Base-by-base conservation (phyloP, 148 eudicot genomes). In the Suaeda aralocaspica region DNA sequence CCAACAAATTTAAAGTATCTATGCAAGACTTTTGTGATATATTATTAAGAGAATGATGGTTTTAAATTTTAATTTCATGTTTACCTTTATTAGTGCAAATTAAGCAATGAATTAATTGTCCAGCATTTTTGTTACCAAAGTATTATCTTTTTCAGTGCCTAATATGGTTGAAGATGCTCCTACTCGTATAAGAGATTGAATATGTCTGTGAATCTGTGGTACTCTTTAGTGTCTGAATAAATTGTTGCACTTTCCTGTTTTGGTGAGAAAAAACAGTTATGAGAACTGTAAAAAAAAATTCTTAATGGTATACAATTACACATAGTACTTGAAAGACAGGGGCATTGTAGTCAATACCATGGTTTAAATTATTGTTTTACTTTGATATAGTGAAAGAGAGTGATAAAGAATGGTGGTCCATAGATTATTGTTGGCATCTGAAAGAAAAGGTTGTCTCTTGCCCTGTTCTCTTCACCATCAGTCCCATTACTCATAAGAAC, bases 381-480 rank as follows among this genome's bases (percentile, higher is more conserved):
- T n/a, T 68, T 67, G 70, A 6, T 62, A 66, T 29, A 44, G 56
- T 66, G 73, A 64, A 68, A 45, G 42, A 60, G 72, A 24, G 58
- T 18, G 72, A 51, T 49, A 64, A 34, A 80, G 46, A 59, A 66
- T 58, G 67, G 88, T 84, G 88, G 91, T 83, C 88, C 85, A 73
- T 29, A 36, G 58, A 66, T 22, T 72, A 61, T 77, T 68, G 77
- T 78, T 73, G 72, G 81, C 69, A 68, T 73, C 56, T 67, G 71
- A 72, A 69, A 77, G 71, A 64, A 73, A 74, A 66, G 39, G 31
- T 83, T 82, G 85, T 84, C 89, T 25, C 78, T 79, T 79, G 69
- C 78, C 73, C 86, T 73, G 79, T 63, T 78, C 30, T 80, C 76
- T 44, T 76, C 70, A 69, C 78, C 78, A 41, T 69, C 74, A 78